Evolutionary conservation across 805 yeast genomes (phyloP).

Genomic region (Wickerhamomyces chaumierensis): DNA sequence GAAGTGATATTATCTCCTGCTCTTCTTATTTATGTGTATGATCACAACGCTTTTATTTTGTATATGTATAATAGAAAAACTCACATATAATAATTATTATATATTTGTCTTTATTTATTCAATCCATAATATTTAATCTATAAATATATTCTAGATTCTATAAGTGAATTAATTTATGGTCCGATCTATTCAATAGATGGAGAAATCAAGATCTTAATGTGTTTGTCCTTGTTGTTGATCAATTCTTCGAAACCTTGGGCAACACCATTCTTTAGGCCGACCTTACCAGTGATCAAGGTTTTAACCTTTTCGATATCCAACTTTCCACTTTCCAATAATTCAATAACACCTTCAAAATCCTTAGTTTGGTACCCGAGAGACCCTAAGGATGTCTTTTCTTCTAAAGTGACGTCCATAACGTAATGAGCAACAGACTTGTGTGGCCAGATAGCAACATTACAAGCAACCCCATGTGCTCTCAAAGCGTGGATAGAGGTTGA

Average conservation of each 20-base stretch:
- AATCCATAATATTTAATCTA: no score
- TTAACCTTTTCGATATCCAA: slow-evolving; percentile 25
- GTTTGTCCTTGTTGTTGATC: slow-evolving; percentile 30
- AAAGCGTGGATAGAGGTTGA: slow-evolving; percentile 28
- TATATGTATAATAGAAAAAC: no score
- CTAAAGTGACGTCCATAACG: slow-evolving; percentile 33
- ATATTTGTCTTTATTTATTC: no score
- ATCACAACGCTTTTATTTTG: no score
- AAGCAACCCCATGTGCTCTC: slow-evolving; percentile 31
- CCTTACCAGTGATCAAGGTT: slow-evolving; percentile 28
- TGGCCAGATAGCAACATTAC: slow-evolving; percentile 42
- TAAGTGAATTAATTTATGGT: no score
- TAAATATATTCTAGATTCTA: no score
- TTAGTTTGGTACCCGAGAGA: slow-evolving; percentile 32
- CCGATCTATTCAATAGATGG: slow-evolving; percentile 16
- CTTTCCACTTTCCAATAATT: slow-evolving; percentile 26
- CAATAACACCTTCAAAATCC: slow-evolving; percentile 33
- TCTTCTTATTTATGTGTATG: no score
- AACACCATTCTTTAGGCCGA: slow-evolving; percentile 28
- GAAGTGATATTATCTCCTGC: no score
- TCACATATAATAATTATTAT: no score
- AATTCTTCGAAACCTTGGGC: slow-evolving; percentile 31
- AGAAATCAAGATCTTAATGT: slow-evolving; percentile 32
- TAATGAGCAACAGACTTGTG: slow-evolving; percentile 29
- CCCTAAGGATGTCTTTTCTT: slow-evolving; percentile 33